Evolutionary conservation across 2,329 filamentous ascomycete genomes (phyloP), one percentile per base, ranked within the genome.

Genomic region (Bipolaris oryzae): DNA sequence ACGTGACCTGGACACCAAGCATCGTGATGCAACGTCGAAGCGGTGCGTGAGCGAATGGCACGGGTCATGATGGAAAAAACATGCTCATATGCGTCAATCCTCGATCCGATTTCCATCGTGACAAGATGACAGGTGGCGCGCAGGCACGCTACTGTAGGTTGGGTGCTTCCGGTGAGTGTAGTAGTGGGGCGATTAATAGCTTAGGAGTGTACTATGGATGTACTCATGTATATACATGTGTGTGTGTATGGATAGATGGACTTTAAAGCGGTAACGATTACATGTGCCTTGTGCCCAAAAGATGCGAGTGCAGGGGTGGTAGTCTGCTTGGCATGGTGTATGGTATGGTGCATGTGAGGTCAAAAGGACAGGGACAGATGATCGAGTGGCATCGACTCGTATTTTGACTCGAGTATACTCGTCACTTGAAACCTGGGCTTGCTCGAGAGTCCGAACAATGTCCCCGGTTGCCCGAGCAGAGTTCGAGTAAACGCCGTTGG

Each of bases 391-490:
- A 28, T 28, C 25, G 5, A 28, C 25, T 10, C 25, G 25, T 28
- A 28, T 28, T 28, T 7, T 28, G 25, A 28, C 25, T 28, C 25
- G 1, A 28, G 25, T 4, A 23, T 31, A 52, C n/a, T 53, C 50
- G 13, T 46, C n/a, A 44, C n/a, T 50, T 49, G n/a, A 31, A 23
- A 37, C 23, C 37, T 41, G 31, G 42, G 46, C 38, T 43, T 18
- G 43, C 42, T 16, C 28, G 7, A 15, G 43, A 52, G 23, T 39
- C 66, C 66, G 66, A 69, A 53, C 16, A 45, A 66, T 56, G 58
- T 69, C 66, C 64, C 46, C 20, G 21, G 20, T n/a, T 23, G 50
- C 59, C 66, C 66, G 66, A 69, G 57, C 37, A 53, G 51, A 46
- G 16, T 18, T 65, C 64, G 64, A 67, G 38, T 33, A 37, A 65